These are phyloP conservation scores for Lizonia empirigonia DNA, from an alignment of 2,329 filamentous ascomycete genomes.

Conservation along the genomic window DNA sequence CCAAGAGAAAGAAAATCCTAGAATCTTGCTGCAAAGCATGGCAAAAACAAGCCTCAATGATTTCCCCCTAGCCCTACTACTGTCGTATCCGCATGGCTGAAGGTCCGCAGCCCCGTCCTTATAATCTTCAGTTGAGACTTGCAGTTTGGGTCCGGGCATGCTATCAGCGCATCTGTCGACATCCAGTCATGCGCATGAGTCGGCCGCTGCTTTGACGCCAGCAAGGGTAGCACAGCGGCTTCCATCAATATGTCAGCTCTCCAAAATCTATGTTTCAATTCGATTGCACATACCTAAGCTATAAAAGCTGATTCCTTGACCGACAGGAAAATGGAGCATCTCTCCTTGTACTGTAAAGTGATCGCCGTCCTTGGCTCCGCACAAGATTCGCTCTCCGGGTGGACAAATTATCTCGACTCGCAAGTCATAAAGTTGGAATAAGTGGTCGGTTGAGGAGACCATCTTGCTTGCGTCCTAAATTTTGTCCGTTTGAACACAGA, in stretches of 20 bases:
- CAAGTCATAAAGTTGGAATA: conserved; percentile 16
- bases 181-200: conserved; percentile 20
- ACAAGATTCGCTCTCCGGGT: conserved; percentile 14
- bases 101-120: conserved; percentile 11
- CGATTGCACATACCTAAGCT: conserved; percentile 16
- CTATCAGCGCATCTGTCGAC: conserved; percentile 18
- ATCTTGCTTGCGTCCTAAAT: too few species aligned
- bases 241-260: not conserved
- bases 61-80: conserved; percentile 2
- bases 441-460: not conserved
- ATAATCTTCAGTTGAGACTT: conserved; percentile 19
- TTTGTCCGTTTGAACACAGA: too few species aligned
- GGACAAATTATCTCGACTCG: conserved; percentile 17
- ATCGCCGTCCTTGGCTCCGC: conserved; percentile 15
- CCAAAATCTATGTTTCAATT: not conserved
- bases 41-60: not conserved
- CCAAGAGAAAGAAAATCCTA: too few species aligned
- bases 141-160: conserved; percentile 19
- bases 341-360: conserved; percentile 16
- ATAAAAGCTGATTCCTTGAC: conserved; percentile 17
- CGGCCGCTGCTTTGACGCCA: conserved; percentile 16
- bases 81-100: conserved; percentile 17
- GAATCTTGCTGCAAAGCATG: too few species aligned
- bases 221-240: conserved; percentile 14
- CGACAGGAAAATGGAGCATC: conserved; percentile 16